phyloP scores from a whole-genome alignment of 805 yeast genomes.

The Middelhovenomyces tepae region DNA sequence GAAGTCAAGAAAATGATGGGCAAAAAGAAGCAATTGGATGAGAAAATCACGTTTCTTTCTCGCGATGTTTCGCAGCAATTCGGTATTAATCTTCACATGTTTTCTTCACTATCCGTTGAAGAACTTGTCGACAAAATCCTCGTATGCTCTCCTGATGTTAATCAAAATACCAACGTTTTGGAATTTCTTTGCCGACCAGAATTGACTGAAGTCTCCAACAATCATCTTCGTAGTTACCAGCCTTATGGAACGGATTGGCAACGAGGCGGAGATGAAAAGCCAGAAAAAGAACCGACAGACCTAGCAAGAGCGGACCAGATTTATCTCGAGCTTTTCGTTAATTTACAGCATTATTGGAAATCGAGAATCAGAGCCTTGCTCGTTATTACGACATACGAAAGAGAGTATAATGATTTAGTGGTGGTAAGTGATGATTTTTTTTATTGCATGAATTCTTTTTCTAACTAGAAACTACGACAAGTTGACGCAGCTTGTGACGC shows the following conservation, averaged over 20 bases:
- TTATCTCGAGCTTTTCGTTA: conserved; percentile 72
- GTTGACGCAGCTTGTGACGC: conserved; percentile 68
- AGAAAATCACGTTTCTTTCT: conserved; percentile 61
- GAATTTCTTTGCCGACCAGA: conserved; percentile 78
- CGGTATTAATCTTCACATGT: conserved; percentile 84
- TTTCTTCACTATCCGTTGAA: conserved; percentile 50
- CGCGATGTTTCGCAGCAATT: conserved; percentile 89
- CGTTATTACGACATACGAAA: conserved; percentile 60
- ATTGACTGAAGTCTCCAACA: conserved; percentile 64
- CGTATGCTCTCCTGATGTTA: conserved; percentile 63
- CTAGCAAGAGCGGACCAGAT: conserved; percentile 82
- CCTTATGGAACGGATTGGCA: conserved; percentile 77
- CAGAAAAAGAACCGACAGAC: conserved; percentile 65
- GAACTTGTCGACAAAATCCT: conserved; percentile 64
- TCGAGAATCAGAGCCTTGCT: conserved; percentile 79
- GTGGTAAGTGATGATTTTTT: too few species aligned
- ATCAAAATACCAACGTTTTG: conserved; percentile 62
- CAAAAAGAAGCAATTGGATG: conserved; percentile 38
- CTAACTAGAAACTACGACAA: conserved; percentile 53
- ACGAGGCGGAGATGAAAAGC: conserved; percentile 34
- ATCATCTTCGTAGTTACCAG: conserved; percentile 58
- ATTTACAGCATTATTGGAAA: conserved; percentile 84
- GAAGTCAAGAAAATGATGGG: conserved; percentile 43
- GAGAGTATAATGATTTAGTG: conserved; percentile 67
- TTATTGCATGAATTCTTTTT: too few species aligned